These are phyloP conservation scores for Suhomyces kunorum DNA, from an alignment of 1,139 yeast species.

Conservation along the genomic window DNA sequence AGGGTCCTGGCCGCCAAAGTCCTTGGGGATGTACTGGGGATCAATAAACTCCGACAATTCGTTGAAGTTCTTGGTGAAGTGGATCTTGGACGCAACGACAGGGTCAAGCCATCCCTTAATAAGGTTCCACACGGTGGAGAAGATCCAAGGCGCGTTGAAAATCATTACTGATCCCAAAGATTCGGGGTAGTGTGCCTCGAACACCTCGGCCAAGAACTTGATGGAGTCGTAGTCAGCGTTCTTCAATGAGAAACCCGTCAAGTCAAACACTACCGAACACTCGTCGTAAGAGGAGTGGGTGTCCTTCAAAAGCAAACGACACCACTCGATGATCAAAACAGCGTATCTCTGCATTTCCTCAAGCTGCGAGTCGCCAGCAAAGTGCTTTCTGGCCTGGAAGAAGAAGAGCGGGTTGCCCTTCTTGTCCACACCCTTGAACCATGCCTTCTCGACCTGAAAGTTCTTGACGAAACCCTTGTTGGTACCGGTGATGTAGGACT, in stretches of 20 bases:
- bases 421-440: slow-evolving; percentile 42
- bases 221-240: slow-evolving; percentile 48
- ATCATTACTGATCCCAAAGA: slow-evolving; percentile 43
- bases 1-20: slow-evolving; percentile 42
- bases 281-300: slow-evolving; percentile 39
- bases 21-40: slow-evolving; percentile 37
- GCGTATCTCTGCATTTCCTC: slow-evolving; percentile 45
- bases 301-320: slow-evolving; percentile 39
- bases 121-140: slow-evolving; percentile 49
- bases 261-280: slow-evolving; percentile 45
- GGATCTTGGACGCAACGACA: slow-evolving; percentile 47
- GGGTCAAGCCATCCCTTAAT: slow-evolving; percentile 51
- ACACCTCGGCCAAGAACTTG: slow-evolving; percentile 46
- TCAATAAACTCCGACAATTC: slow-evolving; percentile 39
- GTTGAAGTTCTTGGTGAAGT: slow-evolving; percentile 41
- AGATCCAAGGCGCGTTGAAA: slow-evolving; percentile 54
- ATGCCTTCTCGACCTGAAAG: slow-evolving; percentile 40
- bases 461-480: slow-evolving; percentile 42
- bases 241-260: slow-evolving; percentile 48
- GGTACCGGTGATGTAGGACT: slow-evolving; percentile 33
- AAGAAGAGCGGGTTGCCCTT: slow-evolving; percentile 40
- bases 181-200: slow-evolving; percentile 54
- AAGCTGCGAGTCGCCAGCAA: slow-evolving; percentile 41
- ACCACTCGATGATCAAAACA: slow-evolving; percentile 43
- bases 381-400: slow-evolving; percentile 44